phyloP scores from a whole-genome alignment of 768 basidiomycete species.

The Calocera viscosa region DNA sequence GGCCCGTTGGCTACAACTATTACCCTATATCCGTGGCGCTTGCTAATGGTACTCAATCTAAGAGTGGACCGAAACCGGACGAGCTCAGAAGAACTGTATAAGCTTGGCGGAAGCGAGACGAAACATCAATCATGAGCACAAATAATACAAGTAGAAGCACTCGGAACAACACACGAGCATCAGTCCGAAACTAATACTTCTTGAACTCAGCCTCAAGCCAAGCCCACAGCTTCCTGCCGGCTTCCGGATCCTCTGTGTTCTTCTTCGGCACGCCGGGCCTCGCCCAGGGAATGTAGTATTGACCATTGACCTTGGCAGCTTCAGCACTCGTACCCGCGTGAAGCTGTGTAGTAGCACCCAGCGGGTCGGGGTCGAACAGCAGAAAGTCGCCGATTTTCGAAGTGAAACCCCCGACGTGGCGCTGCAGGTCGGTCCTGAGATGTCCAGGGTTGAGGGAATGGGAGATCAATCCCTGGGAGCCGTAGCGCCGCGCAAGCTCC shows the following conservation, averaged over 20 bases:
- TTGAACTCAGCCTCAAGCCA: not conserved
- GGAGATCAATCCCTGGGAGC: slow-evolving; percentile 11
- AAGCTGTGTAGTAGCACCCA: slow-evolving; percentile 35
- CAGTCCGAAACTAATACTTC: not conserved
- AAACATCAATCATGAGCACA: no score
- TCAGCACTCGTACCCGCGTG: slow-evolving; percentile 36
- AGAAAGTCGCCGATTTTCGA: not conserved
- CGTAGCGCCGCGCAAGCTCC: slow-evolving; percentile 14
- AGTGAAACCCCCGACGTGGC: not conserved
- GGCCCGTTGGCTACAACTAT: no score
- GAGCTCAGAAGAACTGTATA: no score
- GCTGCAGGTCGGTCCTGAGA: not conserved
- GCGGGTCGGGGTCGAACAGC: not conserved
- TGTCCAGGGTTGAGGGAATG: slow-evolving; percentile 13
- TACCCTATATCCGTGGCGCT: no score
- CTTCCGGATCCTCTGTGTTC: not conserved
- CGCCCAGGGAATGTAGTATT: not conserved
- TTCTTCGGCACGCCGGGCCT: not conserved
- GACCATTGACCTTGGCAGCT: slow-evolving; percentile 30
- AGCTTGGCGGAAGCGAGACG: no score
- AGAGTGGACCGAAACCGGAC: no score
- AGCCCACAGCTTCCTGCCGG: not conserved
- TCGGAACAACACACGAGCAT: no score
- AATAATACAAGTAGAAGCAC: no score
- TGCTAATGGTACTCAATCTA: no score